Evolutionary conservation across 441 rosid genomes (phyloP).

Genomic region (Omphalea diandra): DNA sequence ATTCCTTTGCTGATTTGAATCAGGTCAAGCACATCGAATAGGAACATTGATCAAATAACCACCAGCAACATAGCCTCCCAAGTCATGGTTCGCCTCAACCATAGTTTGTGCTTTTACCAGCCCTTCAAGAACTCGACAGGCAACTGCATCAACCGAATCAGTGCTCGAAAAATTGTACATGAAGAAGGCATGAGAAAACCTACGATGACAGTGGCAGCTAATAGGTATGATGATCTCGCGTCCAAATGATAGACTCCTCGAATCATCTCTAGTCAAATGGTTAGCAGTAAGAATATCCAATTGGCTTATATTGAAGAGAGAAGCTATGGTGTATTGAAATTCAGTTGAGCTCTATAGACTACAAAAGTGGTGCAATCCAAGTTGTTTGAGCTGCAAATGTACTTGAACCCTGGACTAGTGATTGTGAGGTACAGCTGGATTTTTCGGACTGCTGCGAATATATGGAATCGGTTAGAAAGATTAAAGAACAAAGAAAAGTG

Average conservation of each 20-base stretch:
- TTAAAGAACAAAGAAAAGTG: background rate
- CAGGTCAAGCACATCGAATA: constrained; percentile 39
- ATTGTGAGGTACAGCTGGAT: constrained; percentile 8
- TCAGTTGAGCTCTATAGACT: constrained; percentile 30
- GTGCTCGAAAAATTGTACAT: constrained; percentile 19
- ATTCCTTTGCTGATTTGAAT: constrained; percentile 13
- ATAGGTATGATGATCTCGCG: constrained; percentile 33
- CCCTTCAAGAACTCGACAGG: constrained; percentile 33
- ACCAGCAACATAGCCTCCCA: background rate
- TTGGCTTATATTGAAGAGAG: constrained; percentile 27
- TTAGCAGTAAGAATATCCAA: constrained; percentile 21
- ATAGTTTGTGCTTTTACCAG: constrained; percentile 30
- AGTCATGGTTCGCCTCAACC: constrained; percentile 17
- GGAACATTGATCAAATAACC: constrained; percentile 26
- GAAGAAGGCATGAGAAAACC: constrained; percentile 23
- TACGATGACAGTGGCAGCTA: constrained; percentile 23
- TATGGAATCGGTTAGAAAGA: constrained; percentile 3
- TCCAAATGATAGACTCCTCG: constrained; percentile 22
- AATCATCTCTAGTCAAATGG: constrained; percentile 25
- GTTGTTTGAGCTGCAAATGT: constrained; percentile 1
- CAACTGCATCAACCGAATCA: constrained; percentile 22
- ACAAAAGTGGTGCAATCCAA: constrained; percentile 24
- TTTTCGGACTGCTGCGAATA: constrained; percentile 9
- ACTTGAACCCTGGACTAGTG: constrained; percentile 4
- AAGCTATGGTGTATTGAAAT: constrained; percentile 27